Conservation (phyloP, 2,329 filamentous ascomycete species). For the Teratosphaeria zuluensis region DNA sequence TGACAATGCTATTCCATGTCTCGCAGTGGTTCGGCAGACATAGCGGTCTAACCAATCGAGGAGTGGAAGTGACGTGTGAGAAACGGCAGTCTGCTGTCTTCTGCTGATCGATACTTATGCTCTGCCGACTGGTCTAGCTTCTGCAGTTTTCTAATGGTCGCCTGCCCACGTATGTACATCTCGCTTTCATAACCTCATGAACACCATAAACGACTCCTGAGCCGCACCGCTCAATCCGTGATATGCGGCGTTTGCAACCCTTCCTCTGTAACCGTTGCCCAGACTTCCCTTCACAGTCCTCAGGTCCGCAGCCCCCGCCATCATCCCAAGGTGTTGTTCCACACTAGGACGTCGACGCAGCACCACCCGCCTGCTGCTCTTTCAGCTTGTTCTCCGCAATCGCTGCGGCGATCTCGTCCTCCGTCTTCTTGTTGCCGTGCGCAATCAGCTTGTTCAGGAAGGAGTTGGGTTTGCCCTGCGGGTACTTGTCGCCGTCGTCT, state of each 20-base stretch:
- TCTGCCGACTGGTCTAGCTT: background rate
- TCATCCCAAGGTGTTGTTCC: too few relatives aligned
- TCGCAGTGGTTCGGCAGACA: background rate
- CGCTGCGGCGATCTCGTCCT: slow-evolving; percentile 22
- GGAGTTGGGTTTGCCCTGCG: slow-evolving; percentile 24
- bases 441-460: slow-evolving; percentile 29
- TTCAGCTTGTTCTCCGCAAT: background rate
- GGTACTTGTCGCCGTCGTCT: slow-evolving; percentile 15
- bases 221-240: background rate
- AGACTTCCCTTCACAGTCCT: too few relatives aligned
- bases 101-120: background rate
- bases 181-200: background rate
- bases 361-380: background rate
- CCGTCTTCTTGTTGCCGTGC: slow-evolving; percentile 32
- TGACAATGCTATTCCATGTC: background rate
- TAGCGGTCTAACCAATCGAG: too few relatives aligned
- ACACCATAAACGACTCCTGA: background rate
- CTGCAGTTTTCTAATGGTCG: background rate
- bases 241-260: background rate
- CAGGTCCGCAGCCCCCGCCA: too few relatives aligned
- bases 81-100: background rate
- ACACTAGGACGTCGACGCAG: background rate
- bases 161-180: background rate
- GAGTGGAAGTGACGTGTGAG: background rate
- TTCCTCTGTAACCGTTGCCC: background rate